Conservation (phyloP, 129 eudicot genomes). For the Flaveria brownii region DNA sequence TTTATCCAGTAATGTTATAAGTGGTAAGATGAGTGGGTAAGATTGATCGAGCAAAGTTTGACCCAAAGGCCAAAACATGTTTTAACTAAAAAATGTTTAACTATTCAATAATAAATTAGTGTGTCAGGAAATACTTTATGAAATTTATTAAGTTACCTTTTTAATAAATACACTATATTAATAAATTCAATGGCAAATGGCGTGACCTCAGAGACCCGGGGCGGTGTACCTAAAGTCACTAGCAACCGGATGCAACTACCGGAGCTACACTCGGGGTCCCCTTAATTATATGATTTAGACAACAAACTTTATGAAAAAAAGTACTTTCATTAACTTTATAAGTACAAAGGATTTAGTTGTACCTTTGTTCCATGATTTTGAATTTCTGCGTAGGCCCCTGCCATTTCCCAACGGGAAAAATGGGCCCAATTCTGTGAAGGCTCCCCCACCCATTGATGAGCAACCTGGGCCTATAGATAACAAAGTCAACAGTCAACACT, state of each 20-base stretch:
- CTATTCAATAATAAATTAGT: neutral
- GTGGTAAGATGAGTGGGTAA: neutral
- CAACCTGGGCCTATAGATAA: conserved; percentile 86
- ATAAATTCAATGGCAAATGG: no score
- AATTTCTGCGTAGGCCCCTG: conserved; percentile 68
- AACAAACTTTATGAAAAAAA: neutral
- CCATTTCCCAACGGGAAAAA: conserved; percentile 90
- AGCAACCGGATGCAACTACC: no score
- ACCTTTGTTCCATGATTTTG: conserved; percentile 95
- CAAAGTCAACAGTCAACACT: neutral
- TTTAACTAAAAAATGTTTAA: neutral
- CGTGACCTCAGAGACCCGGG: no score
- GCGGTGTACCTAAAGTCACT: no score
- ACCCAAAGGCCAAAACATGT: no score
- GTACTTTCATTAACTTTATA: neutral
- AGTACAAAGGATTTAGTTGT: neutral
- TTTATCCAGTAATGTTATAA: neutral
- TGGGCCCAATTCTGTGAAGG: conserved; percentile 97
- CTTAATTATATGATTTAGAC: neutral
- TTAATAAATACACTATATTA: no score
- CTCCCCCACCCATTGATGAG: conserved; percentile 97
- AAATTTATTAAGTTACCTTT: neutral
- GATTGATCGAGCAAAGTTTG: neutral
- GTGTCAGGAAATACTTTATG: neutral
- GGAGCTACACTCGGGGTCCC: no score